Evolutionary conservation across 768 basidiomycete genomes (phyloP).

Genomic region (Naganishia vishniacii): DNA sequence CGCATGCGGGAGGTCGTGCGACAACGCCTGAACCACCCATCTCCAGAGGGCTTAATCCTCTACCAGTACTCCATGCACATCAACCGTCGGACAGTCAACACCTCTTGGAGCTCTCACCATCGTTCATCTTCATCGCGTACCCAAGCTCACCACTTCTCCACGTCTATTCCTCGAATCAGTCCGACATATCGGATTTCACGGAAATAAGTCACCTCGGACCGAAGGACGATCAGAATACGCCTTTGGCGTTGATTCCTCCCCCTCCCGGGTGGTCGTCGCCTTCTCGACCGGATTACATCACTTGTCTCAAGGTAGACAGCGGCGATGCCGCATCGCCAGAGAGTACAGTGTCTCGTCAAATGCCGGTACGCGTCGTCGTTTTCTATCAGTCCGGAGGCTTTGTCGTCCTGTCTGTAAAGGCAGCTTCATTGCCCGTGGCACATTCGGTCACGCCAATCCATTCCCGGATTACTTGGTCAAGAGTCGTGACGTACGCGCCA

Average conservation of each 20-base stretch:
- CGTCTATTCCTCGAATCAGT: conserved; percentile 34
- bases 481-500: background rate
- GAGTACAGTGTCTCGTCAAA: background rate
- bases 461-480: background rate
- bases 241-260: conserved; percentile 46
- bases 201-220: too few relatives aligned
- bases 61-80: background rate
- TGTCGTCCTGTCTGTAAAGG: conserved; percentile 27
- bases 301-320: conserved; percentile 36
- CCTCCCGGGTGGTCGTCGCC: conserved; percentile 48
- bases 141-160: conserved; percentile 44
- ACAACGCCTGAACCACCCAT: background rate
- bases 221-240: too few relatives aligned
- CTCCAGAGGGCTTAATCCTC: too few relatives aligned
- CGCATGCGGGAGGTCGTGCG: too few relatives aligned
- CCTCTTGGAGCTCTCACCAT: conserved; percentile 42
- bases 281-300: conserved; percentile 43
- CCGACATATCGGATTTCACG: background rate
- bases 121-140: conserved; percentile 44
- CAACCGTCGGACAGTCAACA: conserved; percentile 8
- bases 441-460: background rate
- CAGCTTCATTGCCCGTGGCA: background rate
- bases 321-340: background rate
- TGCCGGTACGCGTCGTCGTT: conserved; percentile 31
- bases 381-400: conserved; percentile 47